These are phyloP conservation scores for Cladosporium colombiae DNA, from an alignment of 2,329 filamentous ascomycete genomes.

Conservation along the genomic window DNA sequence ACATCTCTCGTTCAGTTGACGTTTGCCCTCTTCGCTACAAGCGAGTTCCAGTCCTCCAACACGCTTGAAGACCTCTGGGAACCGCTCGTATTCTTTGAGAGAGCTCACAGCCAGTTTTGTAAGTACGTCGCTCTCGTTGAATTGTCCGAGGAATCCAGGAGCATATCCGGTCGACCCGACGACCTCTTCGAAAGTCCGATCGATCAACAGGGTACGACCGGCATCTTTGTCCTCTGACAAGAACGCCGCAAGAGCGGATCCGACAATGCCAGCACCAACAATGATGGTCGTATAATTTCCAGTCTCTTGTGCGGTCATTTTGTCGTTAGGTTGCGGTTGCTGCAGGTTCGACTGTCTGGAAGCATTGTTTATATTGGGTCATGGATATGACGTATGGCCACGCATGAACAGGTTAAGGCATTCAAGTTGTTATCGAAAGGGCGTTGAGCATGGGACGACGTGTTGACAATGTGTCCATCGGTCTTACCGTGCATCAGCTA, in stretches of 20 bases:
- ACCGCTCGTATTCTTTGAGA: conserved; percentile 17
- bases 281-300: conserved; percentile 5
- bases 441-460: background rate
- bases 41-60: conserved; percentile 20
- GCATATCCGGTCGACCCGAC: conserved; percentile 39
- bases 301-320: background rate
- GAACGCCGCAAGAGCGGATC: conserved; percentile 38
- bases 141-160: conserved; percentile 41
- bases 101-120: conserved; percentile 36
- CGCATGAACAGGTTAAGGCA: background rate
- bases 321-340: background rate
- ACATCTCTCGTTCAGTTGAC: background rate
- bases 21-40: conserved; percentile 6
- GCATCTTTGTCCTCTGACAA: conserved; percentile 28
- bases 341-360: background rate
- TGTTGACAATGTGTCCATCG: background rate
- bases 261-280: conserved; percentile 39
- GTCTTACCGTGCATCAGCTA: background rate
- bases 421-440: background rate
- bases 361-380: background rate
- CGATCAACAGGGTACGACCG: conserved; percentile 22
- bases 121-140: conserved; percentile 37
- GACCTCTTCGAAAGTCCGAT: conserved; percentile 30
- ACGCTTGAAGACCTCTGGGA: conserved; percentile 11
- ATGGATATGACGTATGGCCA: background rate